Percentiles rank a stretch among this genome's conserved stretches.
Conservation (phyloP, 2,329 filamentous ascomycete species). For the Tothia fuscella region DNA sequence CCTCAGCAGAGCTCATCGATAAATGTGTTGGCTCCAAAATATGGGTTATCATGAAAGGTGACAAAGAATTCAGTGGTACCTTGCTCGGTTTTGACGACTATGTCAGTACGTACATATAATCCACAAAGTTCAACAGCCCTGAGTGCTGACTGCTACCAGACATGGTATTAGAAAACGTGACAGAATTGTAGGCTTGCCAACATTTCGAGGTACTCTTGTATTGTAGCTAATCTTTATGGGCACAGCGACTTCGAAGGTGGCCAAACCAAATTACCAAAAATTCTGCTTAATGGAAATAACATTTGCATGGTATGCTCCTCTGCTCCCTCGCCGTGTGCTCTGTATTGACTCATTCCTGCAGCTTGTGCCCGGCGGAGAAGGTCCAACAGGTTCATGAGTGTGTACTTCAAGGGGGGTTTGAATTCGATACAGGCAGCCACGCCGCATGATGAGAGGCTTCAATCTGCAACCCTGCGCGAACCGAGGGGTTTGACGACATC, state of each 20-base stretch:
- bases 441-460: too few species aligned
- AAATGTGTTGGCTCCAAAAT: slow-evolving; percentile 97
- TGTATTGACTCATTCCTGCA: neutral
- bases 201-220: neutral
- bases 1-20: slow-evolving; percentile 79
- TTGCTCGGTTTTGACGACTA: slow-evolving; percentile 97
- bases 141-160: slow-evolving; percentile 41
- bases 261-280: slow-evolving; percentile 83
- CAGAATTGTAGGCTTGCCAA: slow-evolving; percentile 62
- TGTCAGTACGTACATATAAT: slow-evolving; percentile 66
- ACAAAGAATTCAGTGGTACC: slow-evolving; percentile 95
- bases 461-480: too few species aligned
- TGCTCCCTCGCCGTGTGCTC: neutral
- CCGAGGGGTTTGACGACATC: too few species aligned
- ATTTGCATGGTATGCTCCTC: slow-evolving; percentile 78
- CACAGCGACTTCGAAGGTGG: slow-evolving; percentile 78
- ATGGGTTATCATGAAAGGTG: slow-evolving; percentile 99
- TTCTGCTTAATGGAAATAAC: slow-evolving; percentile 94
- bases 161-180: slow-evolving; percentile 96
- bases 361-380: slow-evolving; percentile 11
- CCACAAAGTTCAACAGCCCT: neutral
- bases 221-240: neutral
- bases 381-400: neutral
- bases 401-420: too few species aligned
- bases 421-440: too few species aligned